Conservation (phyloP, 352 stramenopile genomes). For the Phytopythium aichiense region DNA sequence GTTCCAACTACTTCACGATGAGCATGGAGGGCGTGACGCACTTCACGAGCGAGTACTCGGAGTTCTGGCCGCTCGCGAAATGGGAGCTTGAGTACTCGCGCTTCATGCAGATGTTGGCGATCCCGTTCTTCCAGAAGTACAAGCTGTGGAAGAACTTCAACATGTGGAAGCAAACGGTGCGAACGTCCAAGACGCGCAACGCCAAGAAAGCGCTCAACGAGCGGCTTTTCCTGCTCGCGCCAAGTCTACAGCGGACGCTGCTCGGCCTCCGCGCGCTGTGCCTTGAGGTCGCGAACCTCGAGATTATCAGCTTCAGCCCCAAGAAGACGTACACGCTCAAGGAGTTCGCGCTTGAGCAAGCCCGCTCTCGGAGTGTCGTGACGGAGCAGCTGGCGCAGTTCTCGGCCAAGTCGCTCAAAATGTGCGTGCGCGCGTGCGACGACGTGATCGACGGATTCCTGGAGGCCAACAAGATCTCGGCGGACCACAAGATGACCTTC, state of each 20-base stretch:
- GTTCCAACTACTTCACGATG: slow-evolving; percentile 91
- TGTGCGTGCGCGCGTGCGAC: slow-evolving; percentile 89
- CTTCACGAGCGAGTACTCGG: slow-evolving; percentile 82
- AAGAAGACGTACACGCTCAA: slow-evolving; percentile 74
- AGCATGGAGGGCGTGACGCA: slow-evolving; percentile 90
- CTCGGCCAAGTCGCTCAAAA: slow-evolving; percentile 58
- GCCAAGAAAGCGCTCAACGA: slow-evolving; percentile 81
- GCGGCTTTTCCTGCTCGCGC: slow-evolving; percentile 87
- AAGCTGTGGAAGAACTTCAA: slow-evolving; percentile 94
- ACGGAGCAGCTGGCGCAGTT: slow-evolving; percentile 59
- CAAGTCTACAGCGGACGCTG: slow-evolving; percentile 78
- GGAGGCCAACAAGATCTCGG: slow-evolving; percentile 88
- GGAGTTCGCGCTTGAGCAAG: slow-evolving; percentile 81
- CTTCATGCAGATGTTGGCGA: slow-evolving; percentile 89
- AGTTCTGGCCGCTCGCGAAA: slow-evolving; percentile 91
- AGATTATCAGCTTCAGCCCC: slow-evolving; percentile 66
- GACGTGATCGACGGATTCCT: slow-evolving; percentile 92
- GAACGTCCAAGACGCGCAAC: slow-evolving; percentile 80
- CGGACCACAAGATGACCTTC: slow-evolving; percentile 95
- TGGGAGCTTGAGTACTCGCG: slow-evolving; percentile 92
- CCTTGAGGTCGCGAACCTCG: slow-evolving; percentile 54
- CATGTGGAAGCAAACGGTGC: slow-evolving; percentile 90
- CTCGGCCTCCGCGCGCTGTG: slow-evolving; percentile 72
- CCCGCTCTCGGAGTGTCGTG: slow-evolving; percentile 39
- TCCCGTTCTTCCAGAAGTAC: slow-evolving; percentile 92